These are phyloP conservation scores for Rubia occidens DNA, from an alignment of 305 asterid genomes.

Conservation along the genomic window DNA sequence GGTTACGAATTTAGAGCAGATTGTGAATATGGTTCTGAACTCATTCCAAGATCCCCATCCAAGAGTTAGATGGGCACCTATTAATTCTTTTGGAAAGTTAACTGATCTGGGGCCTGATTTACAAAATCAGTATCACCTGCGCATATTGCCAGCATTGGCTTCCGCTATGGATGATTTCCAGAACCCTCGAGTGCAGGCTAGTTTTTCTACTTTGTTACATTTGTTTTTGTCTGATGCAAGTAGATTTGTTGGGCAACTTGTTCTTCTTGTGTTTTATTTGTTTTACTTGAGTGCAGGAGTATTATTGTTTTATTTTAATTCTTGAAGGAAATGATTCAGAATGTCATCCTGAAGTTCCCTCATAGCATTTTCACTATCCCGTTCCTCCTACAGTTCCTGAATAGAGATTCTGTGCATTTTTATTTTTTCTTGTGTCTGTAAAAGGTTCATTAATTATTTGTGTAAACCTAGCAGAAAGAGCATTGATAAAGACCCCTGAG, in stretches of 20 bases:
- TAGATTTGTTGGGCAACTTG: not conserved
- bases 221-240: not conserved
- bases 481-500: not conserved
- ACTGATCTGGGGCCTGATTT: constrained; percentile 89
- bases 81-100: constrained; percentile 78
- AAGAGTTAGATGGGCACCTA: constrained; percentile 91
- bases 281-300: not conserved
- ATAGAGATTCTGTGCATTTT: not conserved
- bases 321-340: constrained; percentile 1
- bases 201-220: constrained; percentile 10
- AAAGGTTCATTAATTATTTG: not conserved
- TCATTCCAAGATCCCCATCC: constrained; percentile 94
- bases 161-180: constrained; percentile 87
- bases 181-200: constrained; percentile 89
- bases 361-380: not conserved
- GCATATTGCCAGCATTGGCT: constrained; percentile 71
- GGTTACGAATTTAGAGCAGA: constrained; percentile 79
- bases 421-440: not conserved
- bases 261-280: not conserved
- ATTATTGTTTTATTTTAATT: not conserved
- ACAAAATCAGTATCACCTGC: constrained; percentile 68
- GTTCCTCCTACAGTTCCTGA: not conserved
- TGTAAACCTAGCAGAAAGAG: not conserved
- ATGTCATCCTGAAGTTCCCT: not conserved
- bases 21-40: constrained; percentile 73